These are phyloP conservation scores for Kurtzmaniella quercitrusa DNA, from an alignment of 1,139 yeast species.

Conservation along the genomic window DNA sequence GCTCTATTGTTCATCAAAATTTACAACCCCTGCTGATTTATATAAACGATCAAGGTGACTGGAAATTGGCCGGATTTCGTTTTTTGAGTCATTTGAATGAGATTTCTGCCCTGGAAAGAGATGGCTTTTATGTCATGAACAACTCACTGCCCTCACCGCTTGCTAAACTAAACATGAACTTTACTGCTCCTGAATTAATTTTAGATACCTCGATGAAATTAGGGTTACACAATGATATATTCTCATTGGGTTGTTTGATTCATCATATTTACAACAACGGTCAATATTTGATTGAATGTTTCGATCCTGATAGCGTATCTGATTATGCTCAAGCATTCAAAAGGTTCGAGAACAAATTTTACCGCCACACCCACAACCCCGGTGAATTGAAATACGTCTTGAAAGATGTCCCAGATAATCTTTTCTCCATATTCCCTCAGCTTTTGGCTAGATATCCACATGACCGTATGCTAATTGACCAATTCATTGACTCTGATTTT, in stretches of 20 bases:
- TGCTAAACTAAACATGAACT: slow-evolving; percentile 68
- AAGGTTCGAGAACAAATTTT: slow-evolving; percentile 37
- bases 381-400: slow-evolving; percentile 44
- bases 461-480: slow-evolving; percentile 46
- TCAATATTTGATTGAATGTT: slow-evolving; percentile 44
- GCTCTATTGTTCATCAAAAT: slow-evolving; percentile 73
- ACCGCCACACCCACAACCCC: slow-evolving; percentile 28
- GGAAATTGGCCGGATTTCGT: slow-evolving; percentile 83
- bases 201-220: slow-evolving; percentile 49
- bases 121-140: slow-evolving; percentile 57
- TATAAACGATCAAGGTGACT: slow-evolving; percentile 83
- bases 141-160: slow-evolving; percentile 78
- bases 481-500: slow-evolving; percentile 49
- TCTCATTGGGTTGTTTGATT: slow-evolving; percentile 77
- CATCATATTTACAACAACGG: slow-evolving; percentile 57
- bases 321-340: slow-evolving; percentile 48
- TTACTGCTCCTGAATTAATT: slow-evolving; percentile 71
- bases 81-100: slow-evolving; percentile 56
- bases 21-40: slow-evolving; percentile 74
- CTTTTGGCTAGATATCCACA: slow-evolving; percentile 41
- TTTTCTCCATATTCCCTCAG: slow-evolving; percentile 29
- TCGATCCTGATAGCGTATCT: slow-evolving; percentile 42
- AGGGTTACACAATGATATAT: slow-evolving; percentile 71
- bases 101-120: slow-evolving; percentile 44
- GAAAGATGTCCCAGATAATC: slow-evolving; percentile 35